Conservation (phyloP, 495 filamentous ascomycete genomes). For the Aspergillus bertholletiae region DNA sequence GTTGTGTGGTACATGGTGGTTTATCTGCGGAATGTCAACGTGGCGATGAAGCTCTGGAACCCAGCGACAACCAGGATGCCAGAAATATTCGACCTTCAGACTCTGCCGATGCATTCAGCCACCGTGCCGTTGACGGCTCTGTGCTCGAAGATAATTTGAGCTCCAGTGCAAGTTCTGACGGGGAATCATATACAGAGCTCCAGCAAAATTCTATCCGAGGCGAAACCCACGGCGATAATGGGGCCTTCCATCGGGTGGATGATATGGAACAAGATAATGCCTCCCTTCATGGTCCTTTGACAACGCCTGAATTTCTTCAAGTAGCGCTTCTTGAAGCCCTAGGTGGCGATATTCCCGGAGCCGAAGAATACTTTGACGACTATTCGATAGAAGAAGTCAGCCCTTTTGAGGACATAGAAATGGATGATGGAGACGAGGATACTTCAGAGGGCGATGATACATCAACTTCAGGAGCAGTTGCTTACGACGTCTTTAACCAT, state of each 20-base stretch:
- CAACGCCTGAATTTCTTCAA: conserved; percentile 19
- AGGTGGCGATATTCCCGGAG: conserved; percentile 15
- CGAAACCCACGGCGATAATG: neutral
- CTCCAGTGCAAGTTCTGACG: conserved; percentile 11
- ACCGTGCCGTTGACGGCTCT: conserved; percentile 20
- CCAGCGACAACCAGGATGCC: neutral
- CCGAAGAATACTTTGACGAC: conserved; percentile 20
- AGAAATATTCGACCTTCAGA: conserved; percentile 11
- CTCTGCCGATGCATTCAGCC: conserved; percentile 17
- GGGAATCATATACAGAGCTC: conserved; percentile 1
- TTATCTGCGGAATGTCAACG: neutral
- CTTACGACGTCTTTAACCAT: conserved; percentile 18
- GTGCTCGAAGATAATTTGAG: conserved; percentile 14
- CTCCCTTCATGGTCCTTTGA: conserved; percentile 11
- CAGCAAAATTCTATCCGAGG: neutral
- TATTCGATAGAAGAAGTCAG: conserved; percentile 21
- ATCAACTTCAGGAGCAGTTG: conserved; percentile 4
- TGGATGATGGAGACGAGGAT: conserved; percentile 10
- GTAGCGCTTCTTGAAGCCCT: conserved; percentile 20
- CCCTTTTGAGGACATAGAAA: conserved; percentile 6
- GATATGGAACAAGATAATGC: conserved; percentile 2
- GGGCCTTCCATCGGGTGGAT: conserved; percentile 2
- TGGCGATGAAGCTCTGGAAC: neutral
- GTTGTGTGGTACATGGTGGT: neutral
- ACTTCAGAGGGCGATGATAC: conserved; percentile 6